These are phyloP conservation scores for Fusarium foetens DNA, from an alignment of 2,329 filamentous ascomycete species.

Conservation along the genomic window DNA sequence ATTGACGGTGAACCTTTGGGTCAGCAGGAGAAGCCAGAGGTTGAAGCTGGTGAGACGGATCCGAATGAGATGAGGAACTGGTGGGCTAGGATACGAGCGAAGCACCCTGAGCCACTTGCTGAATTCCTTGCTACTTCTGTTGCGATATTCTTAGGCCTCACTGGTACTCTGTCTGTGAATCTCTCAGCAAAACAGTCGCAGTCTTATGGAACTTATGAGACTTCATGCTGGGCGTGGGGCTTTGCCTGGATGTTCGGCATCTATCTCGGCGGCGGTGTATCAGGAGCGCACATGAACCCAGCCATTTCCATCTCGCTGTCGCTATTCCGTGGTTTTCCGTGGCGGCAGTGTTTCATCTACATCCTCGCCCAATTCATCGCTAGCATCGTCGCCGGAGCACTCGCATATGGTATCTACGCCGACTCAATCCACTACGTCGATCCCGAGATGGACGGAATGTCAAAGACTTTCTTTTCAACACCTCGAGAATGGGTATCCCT, in stretches of 20 bases:
- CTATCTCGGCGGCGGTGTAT: constrained; percentile 42
- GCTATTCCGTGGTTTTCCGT: constrained; percentile 52
- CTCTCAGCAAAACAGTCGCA: constrained; percentile 25
- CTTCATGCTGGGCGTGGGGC: constrained; percentile 40
- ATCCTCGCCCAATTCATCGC: constrained; percentile 13
- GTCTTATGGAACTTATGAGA: constrained; percentile 36
- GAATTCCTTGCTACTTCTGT: constrained; percentile 37
- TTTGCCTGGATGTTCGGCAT: constrained; percentile 44
- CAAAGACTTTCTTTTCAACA: constrained; percentile 50
- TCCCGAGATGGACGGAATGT: constrained; percentile 44
- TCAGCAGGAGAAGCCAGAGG: constrained; percentile 15
- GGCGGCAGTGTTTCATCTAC: constrained; percentile 43
- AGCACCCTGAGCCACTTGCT: constrained; percentile 36
- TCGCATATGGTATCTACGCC: constrained; percentile 19
- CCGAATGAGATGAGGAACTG: constrained; percentile 36
- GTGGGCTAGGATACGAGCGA: constrained; percentile 37
- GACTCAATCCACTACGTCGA: constrained; percentile 42
- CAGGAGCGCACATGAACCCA: constrained; percentile 49
- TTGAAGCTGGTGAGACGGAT: constrained; percentile 21
- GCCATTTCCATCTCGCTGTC: constrained; percentile 50
- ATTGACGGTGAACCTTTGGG: constrained; percentile 35
- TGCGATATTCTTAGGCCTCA: constrained; percentile 32
- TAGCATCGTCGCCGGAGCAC: constrained; percentile 4
- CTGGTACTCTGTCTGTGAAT: constrained; percentile 30
- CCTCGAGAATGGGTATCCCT: constrained; percentile 39